Evolutionary conservation across 73 alveolate species (phyloP).

Genomic region (Paramecium tetraurelia): DNA sequence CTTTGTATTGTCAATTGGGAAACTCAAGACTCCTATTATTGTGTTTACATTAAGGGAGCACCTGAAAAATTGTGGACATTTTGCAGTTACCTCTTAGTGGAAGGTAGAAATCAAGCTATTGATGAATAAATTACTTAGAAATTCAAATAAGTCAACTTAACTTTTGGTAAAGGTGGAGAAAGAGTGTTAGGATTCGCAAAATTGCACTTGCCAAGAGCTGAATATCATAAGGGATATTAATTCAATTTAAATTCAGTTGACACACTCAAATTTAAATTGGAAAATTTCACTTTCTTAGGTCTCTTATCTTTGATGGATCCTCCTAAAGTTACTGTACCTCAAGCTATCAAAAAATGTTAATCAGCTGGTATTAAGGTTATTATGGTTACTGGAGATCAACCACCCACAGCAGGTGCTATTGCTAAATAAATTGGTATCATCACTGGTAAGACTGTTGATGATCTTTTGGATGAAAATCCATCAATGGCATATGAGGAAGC

Average conservation of each 20-base stretch:
- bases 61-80: constrained; percentile 86
- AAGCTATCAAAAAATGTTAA: constrained; percentile 78
- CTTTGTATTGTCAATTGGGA: constrained; percentile 50
- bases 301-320: constrained; percentile 93
- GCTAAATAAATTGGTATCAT: constrained; percentile 78
- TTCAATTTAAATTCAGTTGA: constrained; percentile 63
- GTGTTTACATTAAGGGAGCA: constrained; percentile 91
- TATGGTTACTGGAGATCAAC: constrained; percentile 97
- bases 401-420: constrained; percentile 94
- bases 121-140: constrained; percentile 36
- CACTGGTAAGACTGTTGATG: constrained; percentile 64
- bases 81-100: constrained; percentile 4
- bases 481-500: constrained; percentile 73
- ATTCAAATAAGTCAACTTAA: constrained; percentile 67
- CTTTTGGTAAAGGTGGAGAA: constrained; percentile 78
- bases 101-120: constrained; percentile 23
- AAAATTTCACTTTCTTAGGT: constrained; percentile 80
- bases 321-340: constrained; percentile 85
- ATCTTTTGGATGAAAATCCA: constrained; percentile 59
- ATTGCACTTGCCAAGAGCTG: constrained; percentile 56
- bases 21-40: constrained; percentile 31
- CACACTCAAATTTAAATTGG: constrained; percentile 71
- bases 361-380: constrained; percentile 95
- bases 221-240: constrained; percentile 55
- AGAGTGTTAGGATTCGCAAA: constrained; percentile 81